Evolutionary conservation across 1,284 basidiomycete species (phyloP), one percentile per base, ranked within the genome.

Genomic region (Leccinum angustisporum): DNA sequence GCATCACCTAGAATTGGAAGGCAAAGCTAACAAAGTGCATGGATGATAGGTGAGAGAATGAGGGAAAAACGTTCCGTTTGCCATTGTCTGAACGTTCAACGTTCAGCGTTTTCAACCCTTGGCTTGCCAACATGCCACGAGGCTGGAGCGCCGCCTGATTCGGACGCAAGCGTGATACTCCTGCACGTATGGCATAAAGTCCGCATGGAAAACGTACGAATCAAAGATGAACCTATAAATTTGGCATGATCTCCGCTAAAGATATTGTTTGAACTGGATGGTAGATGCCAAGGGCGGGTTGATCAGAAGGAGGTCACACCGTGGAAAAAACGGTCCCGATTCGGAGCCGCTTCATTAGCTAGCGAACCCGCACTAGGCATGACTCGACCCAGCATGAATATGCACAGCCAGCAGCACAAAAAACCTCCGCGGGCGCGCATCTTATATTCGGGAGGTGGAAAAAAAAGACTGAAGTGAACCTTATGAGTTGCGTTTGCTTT

Each of bases 61-160:
- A 36, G n/a, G 16, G 30, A 3, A 31, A 30, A 46, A 70, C 66
- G 68, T 66, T 66, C 58, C 25, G 40, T 53, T 53, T 36, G 43
- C 48, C 48, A 34, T 34, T 34, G 34, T 13, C 34, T 36, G 34
- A 36, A 36, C 34, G 13, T 36, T 36, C 33, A 31, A 31, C 30
- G 9, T 31, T 27, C 30, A 34, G 11, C 33, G 33, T 33, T 34
- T 36, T 36, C 34, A 36, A 14, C 34, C 34, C 34, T 36, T 36
- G 34, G 34, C 16, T 43, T 70, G 61, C 67, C 70, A 72, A 69
- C 58, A 33, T 1, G 52, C 51, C 70, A 72, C 57, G 70, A 72
- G 70, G 68, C 60, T 51, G 55, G 57, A 63, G 56, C 34, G 34
- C 34, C 34, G 34, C 34, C 13, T 27, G 5, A 34, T 21, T 46